Conservation (phyloP, 208 protist genomes). For the Leishmania amazonensis region DNA sequence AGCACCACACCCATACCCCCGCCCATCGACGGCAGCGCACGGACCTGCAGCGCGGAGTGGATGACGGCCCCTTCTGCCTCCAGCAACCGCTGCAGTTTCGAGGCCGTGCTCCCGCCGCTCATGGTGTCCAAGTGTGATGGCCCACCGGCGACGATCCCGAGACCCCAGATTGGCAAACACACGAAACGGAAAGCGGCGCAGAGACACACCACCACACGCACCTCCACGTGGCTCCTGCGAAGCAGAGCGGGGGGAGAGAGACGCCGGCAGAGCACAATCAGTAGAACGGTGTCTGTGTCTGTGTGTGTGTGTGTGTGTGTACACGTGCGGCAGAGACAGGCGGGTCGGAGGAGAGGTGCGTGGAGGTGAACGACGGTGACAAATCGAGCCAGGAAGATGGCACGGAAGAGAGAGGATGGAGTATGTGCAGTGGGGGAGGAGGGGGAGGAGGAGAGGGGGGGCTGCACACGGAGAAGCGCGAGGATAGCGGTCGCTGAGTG, state of each 20-base stretch:
- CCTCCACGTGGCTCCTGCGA: neutral
- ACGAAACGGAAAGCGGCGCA: neutral
- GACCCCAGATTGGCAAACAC: neutral
- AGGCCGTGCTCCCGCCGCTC: constrained; percentile 20
- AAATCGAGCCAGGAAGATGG: neutral
- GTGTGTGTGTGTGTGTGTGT: neutral
- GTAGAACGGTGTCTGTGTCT: neutral
- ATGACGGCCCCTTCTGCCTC: constrained; percentile 66
- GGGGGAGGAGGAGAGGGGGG: neutral
- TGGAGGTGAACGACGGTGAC: neutral
- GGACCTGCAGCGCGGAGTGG: constrained; percentile 47
- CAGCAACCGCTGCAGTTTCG: constrained; percentile 49
- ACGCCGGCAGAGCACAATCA: neutral
- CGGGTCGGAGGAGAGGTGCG: neutral
- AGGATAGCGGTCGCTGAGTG: neutral
- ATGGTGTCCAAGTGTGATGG: constrained; percentile 1
- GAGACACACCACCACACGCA: neutral
- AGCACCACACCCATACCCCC: constrained; percentile 81
- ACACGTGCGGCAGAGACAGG: neutral
- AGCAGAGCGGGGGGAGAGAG: neutral
- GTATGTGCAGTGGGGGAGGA: neutral
- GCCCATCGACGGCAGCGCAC: constrained; percentile 73
- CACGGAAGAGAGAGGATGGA: neutral
- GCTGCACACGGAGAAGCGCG: neutral
- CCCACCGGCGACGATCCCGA: too few relatives aligned